phyloP scores from a whole-genome alignment of 2,329 filamentous ascomycete genomes.

The Westerdykella ornata region DNA sequence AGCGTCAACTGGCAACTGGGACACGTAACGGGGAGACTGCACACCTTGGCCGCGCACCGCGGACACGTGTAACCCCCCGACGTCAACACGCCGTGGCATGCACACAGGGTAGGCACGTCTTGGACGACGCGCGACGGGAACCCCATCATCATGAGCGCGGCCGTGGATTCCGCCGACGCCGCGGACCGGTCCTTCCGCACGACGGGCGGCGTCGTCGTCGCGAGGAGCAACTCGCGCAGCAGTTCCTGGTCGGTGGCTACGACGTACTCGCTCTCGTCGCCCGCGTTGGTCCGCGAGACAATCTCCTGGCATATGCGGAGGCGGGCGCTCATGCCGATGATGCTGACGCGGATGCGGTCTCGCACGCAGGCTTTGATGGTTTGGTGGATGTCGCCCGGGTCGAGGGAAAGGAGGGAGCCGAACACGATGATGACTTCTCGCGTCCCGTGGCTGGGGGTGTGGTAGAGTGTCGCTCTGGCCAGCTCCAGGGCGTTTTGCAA shows the following conservation, averaged over 20 bases:
- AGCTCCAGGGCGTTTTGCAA: constrained; percentile 95
- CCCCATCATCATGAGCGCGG: constrained; percentile 85
- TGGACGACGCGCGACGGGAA: constrained; percentile 84
- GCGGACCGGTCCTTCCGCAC: constrained; percentile 53
- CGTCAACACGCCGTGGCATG: constrained; percentile 78
- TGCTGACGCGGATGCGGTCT: constrained; percentile 78
- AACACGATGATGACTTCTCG: constrained; percentile 88
- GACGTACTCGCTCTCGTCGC: constrained; percentile 67
- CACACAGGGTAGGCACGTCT: constrained; percentile 68
- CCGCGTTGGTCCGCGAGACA: constrained; percentile 77
- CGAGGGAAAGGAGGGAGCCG: constrained; percentile 80
- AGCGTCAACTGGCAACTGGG: constrained; percentile 86
- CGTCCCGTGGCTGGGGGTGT: constrained; percentile 88
- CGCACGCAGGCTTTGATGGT: constrained; percentile 72
- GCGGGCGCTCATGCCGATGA: constrained; percentile 86
- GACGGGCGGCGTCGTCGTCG: constrained; percentile 80
- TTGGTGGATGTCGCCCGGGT: constrained; percentile 91
- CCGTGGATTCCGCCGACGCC: constrained; percentile 37
- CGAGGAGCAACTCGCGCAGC: constrained; percentile 82
- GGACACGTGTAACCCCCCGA: constrained; percentile 87
- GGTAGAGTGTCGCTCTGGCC: constrained; percentile 84
- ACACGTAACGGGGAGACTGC: constrained; percentile 81
- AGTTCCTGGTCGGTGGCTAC: constrained; percentile 83
- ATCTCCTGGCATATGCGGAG: constrained; percentile 89
- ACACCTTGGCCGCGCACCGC: constrained; percentile 81